These are phyloP conservation scores for Fraxinus velutina DNA, from an alignment of 305 asterid species.

Conservation along the genomic window DNA sequence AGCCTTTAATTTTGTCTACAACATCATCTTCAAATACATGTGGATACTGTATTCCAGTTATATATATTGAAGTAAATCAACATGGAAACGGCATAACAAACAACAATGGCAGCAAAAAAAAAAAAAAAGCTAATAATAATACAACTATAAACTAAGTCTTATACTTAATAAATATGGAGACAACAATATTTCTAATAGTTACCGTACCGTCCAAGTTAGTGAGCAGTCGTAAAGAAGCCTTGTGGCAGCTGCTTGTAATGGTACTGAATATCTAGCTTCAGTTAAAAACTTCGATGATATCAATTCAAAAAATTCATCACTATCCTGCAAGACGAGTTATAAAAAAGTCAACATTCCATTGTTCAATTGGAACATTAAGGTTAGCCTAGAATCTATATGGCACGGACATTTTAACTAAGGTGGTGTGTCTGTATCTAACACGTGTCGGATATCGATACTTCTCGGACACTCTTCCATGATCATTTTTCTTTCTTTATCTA, in stretches of 20 bases:
- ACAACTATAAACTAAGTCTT: not conserved
- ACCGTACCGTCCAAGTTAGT: conserved; percentile 74
- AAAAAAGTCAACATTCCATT: conserved; percentile 14
- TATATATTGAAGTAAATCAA: conserved; percentile 23
- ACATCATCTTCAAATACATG: conserved; percentile 89
- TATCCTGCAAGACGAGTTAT: conserved; percentile 63
- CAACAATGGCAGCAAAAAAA: not conserved
- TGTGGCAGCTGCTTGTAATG: conserved; percentile 74
- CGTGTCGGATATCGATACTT: not conserved
- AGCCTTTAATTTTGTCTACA: conserved; percentile 68
- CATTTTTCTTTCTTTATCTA: not conserved
- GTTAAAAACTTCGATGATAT: conserved; percentile 68
- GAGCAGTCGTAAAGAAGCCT: conserved; percentile 95
- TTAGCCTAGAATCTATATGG: not conserved
- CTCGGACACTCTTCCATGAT: not conserved
- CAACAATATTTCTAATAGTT: not conserved
- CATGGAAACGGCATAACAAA: not conserved
- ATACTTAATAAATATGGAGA: not conserved
- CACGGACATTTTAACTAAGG: not conserved
- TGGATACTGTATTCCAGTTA: conserved; percentile 64
- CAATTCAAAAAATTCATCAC: conserved; percentile 86
- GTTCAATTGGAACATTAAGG: not conserved
- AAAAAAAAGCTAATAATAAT: not conserved
- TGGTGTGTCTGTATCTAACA: not conserved
- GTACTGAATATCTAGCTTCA: conserved; percentile 67